Evolutionary conservation across 208 protist species (phyloP).

Genomic region (Leishmania turanica): DNA sequence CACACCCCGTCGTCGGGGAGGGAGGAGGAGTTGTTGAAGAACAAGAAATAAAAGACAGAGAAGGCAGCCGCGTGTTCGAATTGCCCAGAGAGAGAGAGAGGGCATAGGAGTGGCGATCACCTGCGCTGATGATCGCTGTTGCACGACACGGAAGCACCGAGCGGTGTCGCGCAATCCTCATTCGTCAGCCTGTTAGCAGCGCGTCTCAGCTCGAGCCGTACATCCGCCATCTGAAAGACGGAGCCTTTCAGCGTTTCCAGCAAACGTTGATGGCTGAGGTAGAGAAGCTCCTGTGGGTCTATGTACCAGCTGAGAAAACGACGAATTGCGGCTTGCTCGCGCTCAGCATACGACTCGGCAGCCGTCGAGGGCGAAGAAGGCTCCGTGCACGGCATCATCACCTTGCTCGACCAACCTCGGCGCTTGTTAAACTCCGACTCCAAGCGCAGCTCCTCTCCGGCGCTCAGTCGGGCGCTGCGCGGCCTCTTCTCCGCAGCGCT

Average conservation of each 20-base stretch:
- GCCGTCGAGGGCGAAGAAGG: not conserved
- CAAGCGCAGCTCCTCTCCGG: conserved; percentile 20
- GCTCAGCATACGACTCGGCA: conserved; percentile 1
- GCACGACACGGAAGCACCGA: not conserved
- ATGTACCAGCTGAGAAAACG: conserved; percentile 83
- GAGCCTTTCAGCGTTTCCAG: conserved; percentile 60
- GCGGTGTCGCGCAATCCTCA: not conserved
- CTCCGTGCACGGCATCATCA: not conserved
- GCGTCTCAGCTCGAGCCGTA: conserved; percentile 60
- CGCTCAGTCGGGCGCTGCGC: conserved; percentile 17
- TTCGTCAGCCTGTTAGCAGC: conserved; percentile 13
- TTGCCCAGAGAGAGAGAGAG: not conserved
- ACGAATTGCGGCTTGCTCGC: conserved; percentile 18
- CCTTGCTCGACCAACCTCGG: not conserved
- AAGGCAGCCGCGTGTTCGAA: no score
- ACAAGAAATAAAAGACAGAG: no score
- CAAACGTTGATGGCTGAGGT: conserved; percentile 74
- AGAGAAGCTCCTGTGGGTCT: conserved; percentile 68
- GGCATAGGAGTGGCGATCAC: not conserved
- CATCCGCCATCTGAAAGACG: conserved; percentile 66
- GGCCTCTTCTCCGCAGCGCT: not conserved
- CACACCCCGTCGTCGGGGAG: no score
- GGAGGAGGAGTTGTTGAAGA: no score
- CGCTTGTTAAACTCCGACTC: conserved; percentile 15
- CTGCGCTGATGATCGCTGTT: not conserved